phyloP scores from a whole-genome alignment of 164 flowering plant genomes.

The Umbellularia californica region DNA sequence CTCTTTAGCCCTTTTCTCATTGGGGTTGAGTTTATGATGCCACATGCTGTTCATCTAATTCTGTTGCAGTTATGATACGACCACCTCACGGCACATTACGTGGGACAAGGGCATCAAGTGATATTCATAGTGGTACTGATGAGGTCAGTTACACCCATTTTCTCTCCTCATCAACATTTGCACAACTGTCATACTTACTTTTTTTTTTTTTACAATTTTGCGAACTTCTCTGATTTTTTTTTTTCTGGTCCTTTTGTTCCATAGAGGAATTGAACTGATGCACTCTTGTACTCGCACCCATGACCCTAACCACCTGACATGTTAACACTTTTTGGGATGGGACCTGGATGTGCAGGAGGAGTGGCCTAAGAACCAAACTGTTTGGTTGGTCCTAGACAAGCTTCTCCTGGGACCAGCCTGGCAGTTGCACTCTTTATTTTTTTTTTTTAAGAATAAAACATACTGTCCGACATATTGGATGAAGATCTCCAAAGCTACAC shows the following conservation, averaged over 20 bases:
- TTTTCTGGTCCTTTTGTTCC: no score
- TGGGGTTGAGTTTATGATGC: slow-evolving; percentile 4
- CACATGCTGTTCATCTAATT: slow-evolving; percentile 6
- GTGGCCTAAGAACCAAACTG: not conserved
- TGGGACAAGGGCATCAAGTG: slow-evolving; percentile 84
- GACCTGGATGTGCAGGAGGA: no score
- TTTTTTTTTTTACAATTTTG: no score
- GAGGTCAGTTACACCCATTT: slow-evolving; percentile 52
- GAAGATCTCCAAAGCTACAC: not conserved
- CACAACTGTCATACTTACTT: not conserved
- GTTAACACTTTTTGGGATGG: no score
- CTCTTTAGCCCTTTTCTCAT: not conserved
- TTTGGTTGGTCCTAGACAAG: not conserved
- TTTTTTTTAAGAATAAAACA: no score
- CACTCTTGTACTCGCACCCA: not conserved
- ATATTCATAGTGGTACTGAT: slow-evolving; percentile 79
- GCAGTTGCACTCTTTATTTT: not conserved
- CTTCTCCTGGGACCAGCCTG: not conserved
- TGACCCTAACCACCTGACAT: not conserved
- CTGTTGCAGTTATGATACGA: slow-evolving; percentile 74
- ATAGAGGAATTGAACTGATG: not conserved
- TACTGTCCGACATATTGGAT: not conserved
- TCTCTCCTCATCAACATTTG: not conserved
- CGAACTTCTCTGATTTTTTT: not conserved
- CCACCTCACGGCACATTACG: slow-evolving; percentile 78